phyloP scores from a whole-genome alignment of 345 rosid genomes.

The Salix exigua region DNA sequence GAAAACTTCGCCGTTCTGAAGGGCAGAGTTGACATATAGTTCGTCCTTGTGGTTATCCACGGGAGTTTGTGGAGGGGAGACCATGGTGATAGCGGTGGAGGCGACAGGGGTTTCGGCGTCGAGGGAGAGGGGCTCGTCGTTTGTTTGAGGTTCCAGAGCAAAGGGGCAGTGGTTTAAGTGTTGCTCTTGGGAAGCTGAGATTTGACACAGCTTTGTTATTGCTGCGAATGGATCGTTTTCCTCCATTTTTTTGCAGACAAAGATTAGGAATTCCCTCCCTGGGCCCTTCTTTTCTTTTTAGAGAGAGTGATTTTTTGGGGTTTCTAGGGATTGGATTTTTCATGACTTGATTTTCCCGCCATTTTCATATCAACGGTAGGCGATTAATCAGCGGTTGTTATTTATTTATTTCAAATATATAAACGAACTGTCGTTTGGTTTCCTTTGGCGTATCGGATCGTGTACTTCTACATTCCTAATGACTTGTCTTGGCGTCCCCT shows the following conservation, averaged over 20 bases:
- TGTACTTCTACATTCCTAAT: too few species aligned
- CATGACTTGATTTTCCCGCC: conserved; percentile 11
- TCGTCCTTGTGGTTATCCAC: not conserved
- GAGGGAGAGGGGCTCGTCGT: not conserved
- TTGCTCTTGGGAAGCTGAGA: conserved; percentile 28
- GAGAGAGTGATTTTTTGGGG: not conserved
- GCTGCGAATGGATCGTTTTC: conserved; percentile 27
- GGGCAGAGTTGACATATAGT: not conserved
- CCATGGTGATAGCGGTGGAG: conserved; percentile 34
- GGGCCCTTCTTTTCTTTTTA: not conserved
- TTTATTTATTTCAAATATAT: not conserved
- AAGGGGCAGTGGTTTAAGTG: conserved; percentile 12
- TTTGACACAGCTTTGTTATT: conserved; percentile 11
- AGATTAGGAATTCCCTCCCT: not conserved
- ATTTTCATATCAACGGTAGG: not conserved
- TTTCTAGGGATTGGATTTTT: not conserved
- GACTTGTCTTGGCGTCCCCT: too few species aligned
- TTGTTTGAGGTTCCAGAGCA: conserved; percentile 10
- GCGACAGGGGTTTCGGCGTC: conserved; percentile 20
- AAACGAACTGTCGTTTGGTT: not conserved
- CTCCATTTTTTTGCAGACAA: not conserved
- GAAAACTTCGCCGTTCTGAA: conserved; percentile 14
- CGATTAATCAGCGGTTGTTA: not conserved
- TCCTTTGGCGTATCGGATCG: too few species aligned
- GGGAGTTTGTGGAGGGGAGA: conserved; percentile 29